These are phyloP conservation scores for Rhytidhysteron rufulum DNA, from an alignment of 2,329 filamentous ascomycete genomes.

Conservation along the genomic window DNA sequence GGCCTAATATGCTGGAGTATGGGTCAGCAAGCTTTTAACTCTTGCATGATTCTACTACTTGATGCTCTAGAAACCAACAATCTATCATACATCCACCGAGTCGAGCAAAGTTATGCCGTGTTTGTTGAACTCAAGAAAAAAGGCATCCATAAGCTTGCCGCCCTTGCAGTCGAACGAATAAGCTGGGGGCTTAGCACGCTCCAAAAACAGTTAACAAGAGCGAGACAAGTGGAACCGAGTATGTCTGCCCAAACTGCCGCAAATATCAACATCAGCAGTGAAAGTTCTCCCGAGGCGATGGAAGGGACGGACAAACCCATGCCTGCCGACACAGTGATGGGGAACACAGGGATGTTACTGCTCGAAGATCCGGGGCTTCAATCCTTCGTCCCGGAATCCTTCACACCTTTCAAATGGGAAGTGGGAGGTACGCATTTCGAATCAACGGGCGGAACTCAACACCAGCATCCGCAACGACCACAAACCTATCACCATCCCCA, in stretches of 20 bases:
- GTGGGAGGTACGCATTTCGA: conserved; percentile 13
- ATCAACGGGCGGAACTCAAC: background rate
- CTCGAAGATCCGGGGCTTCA: conserved; percentile 46
- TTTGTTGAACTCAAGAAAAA: conserved; percentile 42
- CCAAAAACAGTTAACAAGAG: conserved; percentile 7
- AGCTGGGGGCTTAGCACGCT: conserved; percentile 26
- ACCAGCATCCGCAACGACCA: background rate
- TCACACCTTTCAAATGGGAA: conserved; percentile 29
- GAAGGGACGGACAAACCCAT: conserved; percentile 13
- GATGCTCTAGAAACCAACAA: conserved; percentile 43
- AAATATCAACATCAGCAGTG: conserved; percentile 3
- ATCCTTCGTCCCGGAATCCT: conserved; percentile 27
- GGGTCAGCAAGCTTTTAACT: conserved; percentile 49
- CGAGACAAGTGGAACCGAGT: conserved; percentile 6
- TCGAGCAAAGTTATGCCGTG: conserved; percentile 39
- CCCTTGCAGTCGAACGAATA: conserved; percentile 41
- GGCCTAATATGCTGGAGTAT: conserved; percentile 48
- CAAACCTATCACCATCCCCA: background rate
- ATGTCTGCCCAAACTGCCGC: background rate
- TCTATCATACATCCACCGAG: conserved; percentile 33
- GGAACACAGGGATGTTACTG: conserved; percentile 45
- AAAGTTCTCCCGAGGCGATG: conserved; percentile 7
- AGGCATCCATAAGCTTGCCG: conserved; percentile 43
- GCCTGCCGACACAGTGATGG: conserved; percentile 41
- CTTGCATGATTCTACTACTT: conserved; percentile 47